phyloP scores from a whole-genome alignment of 352 stramenopile species.

The Globisporangium spiculum region DNA sequence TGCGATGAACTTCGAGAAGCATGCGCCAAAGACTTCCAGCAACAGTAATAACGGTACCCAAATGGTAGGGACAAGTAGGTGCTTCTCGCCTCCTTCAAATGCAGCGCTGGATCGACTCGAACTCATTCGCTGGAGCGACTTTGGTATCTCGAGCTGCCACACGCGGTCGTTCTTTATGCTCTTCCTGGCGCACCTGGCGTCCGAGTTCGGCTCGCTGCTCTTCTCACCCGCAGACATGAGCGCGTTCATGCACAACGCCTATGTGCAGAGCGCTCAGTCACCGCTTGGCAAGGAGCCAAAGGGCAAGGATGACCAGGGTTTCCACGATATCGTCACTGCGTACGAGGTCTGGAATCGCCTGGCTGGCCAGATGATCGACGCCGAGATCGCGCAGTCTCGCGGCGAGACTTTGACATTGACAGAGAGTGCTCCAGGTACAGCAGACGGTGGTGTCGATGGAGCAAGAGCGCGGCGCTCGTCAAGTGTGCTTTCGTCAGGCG shows the following conservation, averaged over 20 bases:
- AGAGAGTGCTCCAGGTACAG: background rate
- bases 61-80: too few relatives aligned
- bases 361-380: conserved; percentile 37
- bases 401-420: background rate
- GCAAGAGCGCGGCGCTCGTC: background rate
- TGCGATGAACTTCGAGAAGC: conserved; percentile 1
- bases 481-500: background rate
- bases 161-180: conserved; percentile 36
- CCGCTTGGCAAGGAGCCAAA: background rate
- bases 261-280: conserved; percentile 17
- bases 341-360: conserved; percentile 48
- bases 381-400: conserved; percentile 38
- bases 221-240: conserved; percentile 65
- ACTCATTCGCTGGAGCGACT: conserved; percentile 34
- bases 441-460: background rate
- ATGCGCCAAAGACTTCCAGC: background rate
- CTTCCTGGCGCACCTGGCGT: conserved; percentile 41
- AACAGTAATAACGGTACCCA: background rate
- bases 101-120: conserved; percentile 31
- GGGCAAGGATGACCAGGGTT: conserved; percentile 6
- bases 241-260: conserved; percentile 48
- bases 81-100: conserved; percentile 1
- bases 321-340: conserved; percentile 29
- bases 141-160: conserved; percentile 40
- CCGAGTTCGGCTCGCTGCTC: conserved; percentile 53